Evolutionary conservation across 1,284 basidiomycete genomes (phyloP), one percentile per base, ranked within the genome.

Genomic region (Phenoliferia sp.): DNA sequence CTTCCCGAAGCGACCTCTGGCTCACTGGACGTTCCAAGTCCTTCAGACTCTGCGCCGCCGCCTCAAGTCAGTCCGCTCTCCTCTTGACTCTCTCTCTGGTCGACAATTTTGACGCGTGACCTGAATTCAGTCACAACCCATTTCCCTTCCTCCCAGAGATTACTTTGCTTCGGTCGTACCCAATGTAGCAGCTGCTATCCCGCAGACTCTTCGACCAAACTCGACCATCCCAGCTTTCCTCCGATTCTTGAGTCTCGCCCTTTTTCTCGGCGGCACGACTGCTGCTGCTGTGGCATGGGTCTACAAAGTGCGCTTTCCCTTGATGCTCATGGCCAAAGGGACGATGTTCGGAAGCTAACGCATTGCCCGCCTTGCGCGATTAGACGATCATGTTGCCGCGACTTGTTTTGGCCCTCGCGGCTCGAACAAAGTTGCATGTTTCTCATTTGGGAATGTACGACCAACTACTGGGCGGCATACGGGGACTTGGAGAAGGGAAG

Each of bases 191-290:
- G n/a, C n/a, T n/a, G n/a, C n/a, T n/a, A 52, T 28, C 61, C 61
- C 15, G 31, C 61, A 33, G 61, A 36, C 29, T 50, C 26, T 35
- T 48, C 61, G 15, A 6, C 70, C 70, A 10, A 72, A 69, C 39
- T 65, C 63, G 19, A 64, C 68, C 6, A 68, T 72, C 3, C 70
- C 70, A 3, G 52, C 28, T 32, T 72, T 72, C 59, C 35, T 72
- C 16, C 26, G 68, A 26, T 12, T 48, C n/a, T 52, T 72, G 10
- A 57, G 65, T 33, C 56, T 55, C 1, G 36, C 63, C 39, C 28
- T 69, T 29, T 62, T 69, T 22, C 9, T 72, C 35, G 70, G 68
- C 3, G 70, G 70, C 26, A 56, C 63, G 2, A 10, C 63, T 15
- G 28, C 32, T 9, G 64, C 65, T 4, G 61, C 59, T 0, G 50